Conservation (phyloP, 2,329 filamentous ascomycete genomes). For the Aspergillus pseudoglaucus region DNA sequence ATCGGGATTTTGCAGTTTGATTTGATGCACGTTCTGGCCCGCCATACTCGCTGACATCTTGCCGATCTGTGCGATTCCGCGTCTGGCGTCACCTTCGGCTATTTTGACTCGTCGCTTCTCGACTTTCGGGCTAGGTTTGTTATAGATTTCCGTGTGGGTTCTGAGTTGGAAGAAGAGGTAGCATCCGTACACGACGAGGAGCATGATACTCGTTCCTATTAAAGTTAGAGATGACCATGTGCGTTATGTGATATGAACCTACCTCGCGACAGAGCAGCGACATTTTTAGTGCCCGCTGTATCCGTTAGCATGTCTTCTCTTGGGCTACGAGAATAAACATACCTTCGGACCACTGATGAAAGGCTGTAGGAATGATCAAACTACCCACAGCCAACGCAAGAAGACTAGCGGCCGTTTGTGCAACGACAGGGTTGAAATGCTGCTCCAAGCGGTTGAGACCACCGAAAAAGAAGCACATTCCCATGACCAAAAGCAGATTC, state of each 20-base stretch:
- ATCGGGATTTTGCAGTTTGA: slow-evolving; percentile 49
- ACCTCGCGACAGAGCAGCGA: slow-evolving; percentile 30
- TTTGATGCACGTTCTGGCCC: slow-evolving; percentile 45
- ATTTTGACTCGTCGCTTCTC: slow-evolving; percentile 49
- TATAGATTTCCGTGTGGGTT: slow-evolving; percentile 75
- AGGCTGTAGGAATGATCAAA: slow-evolving; percentile 85
- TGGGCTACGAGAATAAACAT: slow-evolving; percentile 3
- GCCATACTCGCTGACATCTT: slow-evolving; percentile 46
- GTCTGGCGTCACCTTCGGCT: slow-evolving; percentile 44
- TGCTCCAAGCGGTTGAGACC: slow-evolving; percentile 73
- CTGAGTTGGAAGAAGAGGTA: slow-evolving; percentile 91
- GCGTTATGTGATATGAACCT: slow-evolving; percentile 1
- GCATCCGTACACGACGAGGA: slow-evolving; percentile 73
- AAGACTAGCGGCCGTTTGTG: slow-evolving; percentile 78
- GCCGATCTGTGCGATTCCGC: slow-evolving; percentile 48
- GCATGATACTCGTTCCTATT: slow-evolving; percentile 60
- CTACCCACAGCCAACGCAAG: slow-evolving; percentile 72
- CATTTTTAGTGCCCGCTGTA: slow-evolving; percentile 19
- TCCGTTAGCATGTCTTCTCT: slow-evolving; percentile 4
- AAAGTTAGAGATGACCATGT: background rate
- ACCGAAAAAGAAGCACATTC: slow-evolving; percentile 88
- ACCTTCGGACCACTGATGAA: slow-evolving; percentile 53
- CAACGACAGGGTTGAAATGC: slow-evolving; percentile 86
- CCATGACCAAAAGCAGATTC: slow-evolving; percentile 80
- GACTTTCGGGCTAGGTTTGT: slow-evolving; percentile 70